A percentile compares a stretch with the other conserved stretches of the same genome.
Conservation (phyloP, 2,329 filamentous ascomycete species). For the Knufia fluminis region DNA sequence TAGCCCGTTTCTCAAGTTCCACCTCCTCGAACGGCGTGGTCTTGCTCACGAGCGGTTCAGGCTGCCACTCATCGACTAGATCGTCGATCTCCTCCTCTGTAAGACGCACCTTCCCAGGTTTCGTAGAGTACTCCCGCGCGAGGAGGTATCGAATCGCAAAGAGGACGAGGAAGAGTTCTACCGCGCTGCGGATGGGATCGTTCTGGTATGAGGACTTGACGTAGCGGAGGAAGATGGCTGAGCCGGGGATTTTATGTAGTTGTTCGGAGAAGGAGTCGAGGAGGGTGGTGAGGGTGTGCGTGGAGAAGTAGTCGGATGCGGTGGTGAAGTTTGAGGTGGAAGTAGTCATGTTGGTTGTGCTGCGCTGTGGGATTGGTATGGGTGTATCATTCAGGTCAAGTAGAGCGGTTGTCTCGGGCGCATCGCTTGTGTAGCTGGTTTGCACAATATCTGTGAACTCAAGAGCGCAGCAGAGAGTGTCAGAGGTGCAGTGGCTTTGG, state of each 20-base stretch:
- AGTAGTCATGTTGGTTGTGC: not conserved
- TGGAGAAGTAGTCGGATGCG: constrained; percentile 2
- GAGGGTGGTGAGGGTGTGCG: constrained; percentile 44
- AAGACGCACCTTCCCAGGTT: constrained; percentile 79
- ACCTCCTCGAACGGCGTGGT: constrained; percentile 66
- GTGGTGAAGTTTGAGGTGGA: constrained; percentile 6
- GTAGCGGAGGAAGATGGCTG: constrained; percentile 87
- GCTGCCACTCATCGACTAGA: constrained; percentile 89
- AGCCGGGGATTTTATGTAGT: constrained; percentile 88
- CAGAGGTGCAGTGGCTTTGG: too few relatives aligned
- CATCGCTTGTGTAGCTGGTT: too few relatives aligned
- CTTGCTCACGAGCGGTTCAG: constrained; percentile 75
- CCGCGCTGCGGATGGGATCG: constrained; percentile 84
- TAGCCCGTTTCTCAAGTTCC: constrained; percentile 74
- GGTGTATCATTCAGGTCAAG: not conserved
- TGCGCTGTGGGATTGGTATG: not conserved
- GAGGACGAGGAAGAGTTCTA: constrained; percentile 86
- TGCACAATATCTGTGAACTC: too few relatives aligned
- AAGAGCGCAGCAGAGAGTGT: too few relatives aligned
- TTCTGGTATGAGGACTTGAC: constrained; percentile 97
- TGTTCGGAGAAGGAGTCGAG: constrained; percentile 49
- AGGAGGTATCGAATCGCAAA: constrained; percentile 93
- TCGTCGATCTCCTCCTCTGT: constrained; percentile 97
- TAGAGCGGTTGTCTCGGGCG: not conserved
- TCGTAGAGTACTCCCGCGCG: constrained; percentile 86